Conservation (phyloP, 2,329 filamentous ascomycete genomes). For the Fusarium pilosicola region DNA sequence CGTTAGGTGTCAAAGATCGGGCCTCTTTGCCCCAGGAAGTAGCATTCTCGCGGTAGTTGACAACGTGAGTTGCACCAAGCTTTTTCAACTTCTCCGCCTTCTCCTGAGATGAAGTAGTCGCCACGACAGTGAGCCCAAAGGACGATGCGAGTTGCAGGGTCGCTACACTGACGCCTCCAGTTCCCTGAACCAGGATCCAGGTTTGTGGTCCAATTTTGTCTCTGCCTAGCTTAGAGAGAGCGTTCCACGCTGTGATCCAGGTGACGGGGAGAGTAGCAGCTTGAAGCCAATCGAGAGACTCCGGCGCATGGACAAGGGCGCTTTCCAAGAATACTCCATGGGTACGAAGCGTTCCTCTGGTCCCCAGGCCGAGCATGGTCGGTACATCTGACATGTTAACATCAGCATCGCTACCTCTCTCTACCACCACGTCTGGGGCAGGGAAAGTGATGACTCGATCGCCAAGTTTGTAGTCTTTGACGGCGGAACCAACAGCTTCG, state of each 20-base stretch:
- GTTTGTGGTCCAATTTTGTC: constrained; percentile 51
- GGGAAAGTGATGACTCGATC: constrained; percentile 67
- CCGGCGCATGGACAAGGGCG: constrained; percentile 64
- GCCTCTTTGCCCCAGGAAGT: constrained; percentile 69
- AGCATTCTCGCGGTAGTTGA: constrained; percentile 69
- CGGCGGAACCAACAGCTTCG: constrained; percentile 62
- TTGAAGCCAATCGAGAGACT: constrained; percentile 49
- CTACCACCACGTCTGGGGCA: constrained; percentile 24
- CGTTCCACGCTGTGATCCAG: constrained; percentile 62
- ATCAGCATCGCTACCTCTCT: constrained; percentile 38
- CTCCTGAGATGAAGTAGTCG: constrained; percentile 66
- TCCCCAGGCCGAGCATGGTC: constrained; percentile 65
- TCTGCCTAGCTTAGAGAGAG: constrained; percentile 58
- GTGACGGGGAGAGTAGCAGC: constrained; percentile 61
- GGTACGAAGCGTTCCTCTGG: constrained; percentile 67
- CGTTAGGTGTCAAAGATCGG: constrained; percentile 56
- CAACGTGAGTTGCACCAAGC: constrained; percentile 66
- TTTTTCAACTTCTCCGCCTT: constrained; percentile 63
- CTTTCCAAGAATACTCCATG: constrained; percentile 67
- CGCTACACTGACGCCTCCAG: constrained; percentile 52
- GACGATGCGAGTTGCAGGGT: constrained; percentile 57
- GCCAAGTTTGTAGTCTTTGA: constrained; percentile 57
- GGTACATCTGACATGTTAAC: constrained; percentile 39
- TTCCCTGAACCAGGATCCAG: constrained; percentile 53
- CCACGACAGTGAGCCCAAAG: constrained; percentile 63